Evolutionary conservation across 2,329 filamentous ascomycete species (phyloP), one percentile per base, ranked within the genome.

Genomic region (Penicillium sp.): DNA sequence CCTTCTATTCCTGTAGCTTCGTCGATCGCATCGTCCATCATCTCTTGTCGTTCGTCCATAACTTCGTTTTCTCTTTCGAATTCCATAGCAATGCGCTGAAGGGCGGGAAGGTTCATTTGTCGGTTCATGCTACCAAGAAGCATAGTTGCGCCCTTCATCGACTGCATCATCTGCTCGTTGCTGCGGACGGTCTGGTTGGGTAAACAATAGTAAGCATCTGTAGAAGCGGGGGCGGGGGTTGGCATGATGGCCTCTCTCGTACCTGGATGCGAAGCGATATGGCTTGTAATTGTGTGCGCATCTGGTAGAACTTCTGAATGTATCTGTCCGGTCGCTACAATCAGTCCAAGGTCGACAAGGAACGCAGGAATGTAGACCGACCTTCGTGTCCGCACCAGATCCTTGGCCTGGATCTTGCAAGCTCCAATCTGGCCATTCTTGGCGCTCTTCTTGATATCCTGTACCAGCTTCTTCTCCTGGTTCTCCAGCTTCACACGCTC

Each of bases 151-250:
- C 94, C 94, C 74, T 96, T 99, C 94, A 99, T 97, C 8, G 92
- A 94, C 74, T 96, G 90, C 92, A 96, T 96, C 94, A 99, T 99
- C 74, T 97, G 92, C 73, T 99, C 94, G 73, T 99, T 99, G 61
- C 92, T 96, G 59, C 94, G 86, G 59, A 97, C 92, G 44, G 94
- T 99, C 90, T 96, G 65, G 65, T 16, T 49, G 27, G 44, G 49
- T 39, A 53, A 40, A 48, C 33, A 50, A 31, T 22, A 28, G 46
- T 56, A 35, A 50, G 53, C 50, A 22, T 39, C 39, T 51, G 45
- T 40, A 30, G 36, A 45, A 22, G 46, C 36, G 50, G 46, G 33
- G 44, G 16, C 39, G 41, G 7, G 20, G 25, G 25, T 48, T 18
- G 16, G 13, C 13, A 27, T 16, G 24, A 20, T 10, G 16, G 44